Evolutionary conservation across 495 filamentous ascomycete species (phyloP).

Genomic region (Neurospora sublineolata): DNA sequence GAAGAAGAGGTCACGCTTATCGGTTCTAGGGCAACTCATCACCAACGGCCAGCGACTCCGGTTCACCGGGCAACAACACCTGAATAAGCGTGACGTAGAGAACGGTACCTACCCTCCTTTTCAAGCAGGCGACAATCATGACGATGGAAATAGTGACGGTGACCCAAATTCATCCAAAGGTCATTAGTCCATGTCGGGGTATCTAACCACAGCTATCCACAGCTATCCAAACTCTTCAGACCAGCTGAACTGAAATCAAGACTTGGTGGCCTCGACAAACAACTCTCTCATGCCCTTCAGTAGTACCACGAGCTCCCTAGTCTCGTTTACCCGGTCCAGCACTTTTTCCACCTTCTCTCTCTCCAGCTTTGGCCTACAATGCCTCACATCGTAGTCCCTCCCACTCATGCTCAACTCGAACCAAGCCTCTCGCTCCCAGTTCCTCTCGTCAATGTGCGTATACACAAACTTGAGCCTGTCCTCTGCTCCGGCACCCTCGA

Average conservation of each 20-base stretch:
- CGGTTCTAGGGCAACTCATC: background rate
- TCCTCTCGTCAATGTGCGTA: constrained; percentile 73
- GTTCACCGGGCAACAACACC: background rate
- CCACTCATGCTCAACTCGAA: constrained; percentile 78
- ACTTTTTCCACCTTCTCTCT: constrained; percentile 57
- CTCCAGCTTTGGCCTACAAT: constrained; percentile 70
- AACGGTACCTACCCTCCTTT: background rate
- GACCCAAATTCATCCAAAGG: background rate
- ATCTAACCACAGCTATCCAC: background rate
- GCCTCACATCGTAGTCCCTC: constrained; percentile 72
- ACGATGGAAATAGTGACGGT: background rate
- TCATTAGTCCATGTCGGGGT: background rate
- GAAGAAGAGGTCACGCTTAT: background rate
- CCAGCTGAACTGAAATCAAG: constrained; percentile 12
- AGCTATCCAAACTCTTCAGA: background rate
- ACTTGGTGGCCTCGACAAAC: constrained; percentile 53
- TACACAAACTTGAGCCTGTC: constrained; percentile 88
- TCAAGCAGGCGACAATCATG: background rate
- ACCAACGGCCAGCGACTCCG: background rate
- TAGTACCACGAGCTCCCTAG: constrained; percentile 65
- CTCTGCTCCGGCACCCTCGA: constrained; percentile 76
- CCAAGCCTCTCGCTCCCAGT: constrained; percentile 84
- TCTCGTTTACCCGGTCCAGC: constrained; percentile 70
- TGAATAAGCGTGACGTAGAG: background rate
- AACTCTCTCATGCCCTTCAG: constrained; percentile 88